phyloP scores from a whole-genome alignment of 2,329 filamentous ascomycete genomes.

The Xylariaceae sp. region DNA sequence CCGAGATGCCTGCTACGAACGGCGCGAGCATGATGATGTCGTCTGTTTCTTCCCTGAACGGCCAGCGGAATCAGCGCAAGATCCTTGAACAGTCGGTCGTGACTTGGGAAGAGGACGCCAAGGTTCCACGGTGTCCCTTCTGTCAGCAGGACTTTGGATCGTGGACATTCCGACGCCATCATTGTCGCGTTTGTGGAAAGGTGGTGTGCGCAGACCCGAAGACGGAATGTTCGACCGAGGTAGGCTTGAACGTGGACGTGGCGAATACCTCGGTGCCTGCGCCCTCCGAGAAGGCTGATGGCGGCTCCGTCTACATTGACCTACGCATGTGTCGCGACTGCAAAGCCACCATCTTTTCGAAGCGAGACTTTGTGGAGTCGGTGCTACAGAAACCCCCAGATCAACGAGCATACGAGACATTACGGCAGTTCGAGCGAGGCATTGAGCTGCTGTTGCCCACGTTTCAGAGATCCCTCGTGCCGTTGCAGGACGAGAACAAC shows the following conservation, averaged over 20 bases:
- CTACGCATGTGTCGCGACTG: slow-evolving; percentile 92
- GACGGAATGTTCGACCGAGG: slow-evolving; percentile 78
- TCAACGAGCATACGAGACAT: slow-evolving; percentile 74
- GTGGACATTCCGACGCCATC: slow-evolving; percentile 89
- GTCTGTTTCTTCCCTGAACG: slow-evolving; percentile 56
- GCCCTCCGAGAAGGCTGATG: slow-evolving; percentile 41
- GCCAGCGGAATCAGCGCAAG: slow-evolving; percentile 72
- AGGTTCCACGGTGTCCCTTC: slow-evolving; percentile 78
- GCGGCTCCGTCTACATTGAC: slow-evolving; percentile 58
- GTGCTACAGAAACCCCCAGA: slow-evolving; percentile 64
- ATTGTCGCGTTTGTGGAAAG: slow-evolving; percentile 87
- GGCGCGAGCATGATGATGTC: slow-evolving; percentile 52
- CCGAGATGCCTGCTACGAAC: slow-evolving; percentile 42
- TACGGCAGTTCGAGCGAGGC: slow-evolving; percentile 81
- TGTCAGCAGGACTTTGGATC: slow-evolving; percentile 93
- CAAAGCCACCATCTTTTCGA: slow-evolving; percentile 55
- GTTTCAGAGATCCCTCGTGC: slow-evolving; percentile 71
- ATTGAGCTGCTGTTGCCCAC: slow-evolving; percentile 75
- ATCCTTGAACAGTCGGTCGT: slow-evolving; percentile 85
- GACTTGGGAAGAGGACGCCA: slow-evolving; percentile 87
- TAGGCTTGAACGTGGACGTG: slow-evolving; percentile 79
- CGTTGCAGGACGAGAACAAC: slow-evolving; percentile 56
- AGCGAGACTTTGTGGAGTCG: slow-evolving; percentile 71
- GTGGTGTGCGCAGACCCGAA: slow-evolving; percentile 86
- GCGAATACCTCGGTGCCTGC: slow-evolving; percentile 41